Base-by-base conservation (phyloP, 345 rosid genomes). In the Syzygium jambos region DNA sequence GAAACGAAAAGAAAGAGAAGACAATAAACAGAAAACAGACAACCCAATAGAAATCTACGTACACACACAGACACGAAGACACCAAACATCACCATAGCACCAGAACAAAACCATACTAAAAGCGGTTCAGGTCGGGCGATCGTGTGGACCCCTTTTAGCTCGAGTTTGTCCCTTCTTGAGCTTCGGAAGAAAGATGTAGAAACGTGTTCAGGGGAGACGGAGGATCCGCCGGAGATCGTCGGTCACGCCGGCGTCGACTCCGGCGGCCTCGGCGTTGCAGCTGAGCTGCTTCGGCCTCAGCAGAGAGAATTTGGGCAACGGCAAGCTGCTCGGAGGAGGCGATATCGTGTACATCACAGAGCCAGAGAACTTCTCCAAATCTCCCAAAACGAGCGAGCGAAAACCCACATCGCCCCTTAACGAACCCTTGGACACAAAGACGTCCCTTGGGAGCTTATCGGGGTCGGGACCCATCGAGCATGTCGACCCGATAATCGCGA, bases 241-340 rank as follows among this genome's bases (percentile, higher is more conserved):
- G 11, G 96, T 90, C 46, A 97, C 96, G 53, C 94, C 95, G 61
- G 89, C 88, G 12, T 91, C 95, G n/a, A 90, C 87, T 5, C 90
- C 94, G 4, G 92, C 89, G 54, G 94, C 94, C 89, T 95, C 93
- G 14, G 90, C 92, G 85, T 92, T 93, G 90, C 97, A 94, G 68
- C 90, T 88, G 84, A 90, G 91, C 92, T 38, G 82, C 82, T 95
- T 94, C 3, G 95, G 93, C 87, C 90, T 91, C 56, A 93, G 91
- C 49, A 73, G 82, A 2, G 95, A 89, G 87, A 95, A 94, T 90
- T 88, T 93, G 8, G 97, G 97, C 93, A 95, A 93, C 52, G 97
- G 97, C 90, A 95, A 89, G 92, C 96, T 93, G 91, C 97, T 93
- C 22, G 97, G 95, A 9, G 95, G 96, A 13, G 97, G 97, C 85